Evolutionary conservation across 2,329 filamentous ascomycete genomes (phyloP).

Genomic region (Penicillium hordei): DNA sequence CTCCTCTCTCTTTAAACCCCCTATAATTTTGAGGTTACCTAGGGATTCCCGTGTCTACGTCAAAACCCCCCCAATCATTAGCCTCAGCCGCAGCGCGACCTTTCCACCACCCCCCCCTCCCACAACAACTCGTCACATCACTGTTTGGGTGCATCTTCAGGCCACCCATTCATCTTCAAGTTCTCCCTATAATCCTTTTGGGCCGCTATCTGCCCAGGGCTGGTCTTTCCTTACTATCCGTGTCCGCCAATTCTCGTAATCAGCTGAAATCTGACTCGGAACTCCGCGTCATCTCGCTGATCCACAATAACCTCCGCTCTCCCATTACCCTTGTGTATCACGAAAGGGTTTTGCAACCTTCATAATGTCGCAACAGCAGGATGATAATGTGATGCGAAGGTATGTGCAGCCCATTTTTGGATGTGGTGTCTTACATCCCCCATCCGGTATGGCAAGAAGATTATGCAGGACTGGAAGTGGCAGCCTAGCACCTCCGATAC

Average conservation of each 20-base stretch:
- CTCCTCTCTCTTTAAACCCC: not conserved
- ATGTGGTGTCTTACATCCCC: conserved; percentile 7
- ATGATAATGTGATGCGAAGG: conserved; percentile 55
- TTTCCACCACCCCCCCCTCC: conserved; percentile 27
- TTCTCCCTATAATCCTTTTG: conserved; percentile 14
- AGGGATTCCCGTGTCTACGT: conserved; percentile 12
- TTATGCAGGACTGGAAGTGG: conserved; percentile 3
- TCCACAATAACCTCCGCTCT: conserved; percentile 13
- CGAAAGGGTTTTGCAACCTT: conserved; percentile 8
- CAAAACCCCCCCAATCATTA: conserved; percentile 15
- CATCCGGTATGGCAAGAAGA: not conserved
- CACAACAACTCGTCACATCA: conserved; percentile 19
- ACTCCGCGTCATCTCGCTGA: conserved; percentile 13
- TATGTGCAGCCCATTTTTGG: conserved; percentile 42
- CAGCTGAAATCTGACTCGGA: conserved; percentile 11
- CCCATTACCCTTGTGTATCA: conserved; percentile 10
- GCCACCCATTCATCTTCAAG: conserved; percentile 9
- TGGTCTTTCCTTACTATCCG: conserved; percentile 13
- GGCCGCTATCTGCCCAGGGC: conserved; percentile 14
- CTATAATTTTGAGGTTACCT: not conserved
- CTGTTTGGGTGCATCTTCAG: conserved; percentile 21
- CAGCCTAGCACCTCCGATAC: conserved; percentile 4
- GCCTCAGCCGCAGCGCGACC: conserved; percentile 26
- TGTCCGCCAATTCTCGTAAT: conserved; percentile 17
- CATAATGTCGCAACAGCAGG: conserved; percentile 42